Percentiles rank a stretch among this genome's conserved stretches.
phyloP scores from a whole-genome alignment of 2,329 filamentous ascomycete species.

The Graphilbum sp. region DNA sequence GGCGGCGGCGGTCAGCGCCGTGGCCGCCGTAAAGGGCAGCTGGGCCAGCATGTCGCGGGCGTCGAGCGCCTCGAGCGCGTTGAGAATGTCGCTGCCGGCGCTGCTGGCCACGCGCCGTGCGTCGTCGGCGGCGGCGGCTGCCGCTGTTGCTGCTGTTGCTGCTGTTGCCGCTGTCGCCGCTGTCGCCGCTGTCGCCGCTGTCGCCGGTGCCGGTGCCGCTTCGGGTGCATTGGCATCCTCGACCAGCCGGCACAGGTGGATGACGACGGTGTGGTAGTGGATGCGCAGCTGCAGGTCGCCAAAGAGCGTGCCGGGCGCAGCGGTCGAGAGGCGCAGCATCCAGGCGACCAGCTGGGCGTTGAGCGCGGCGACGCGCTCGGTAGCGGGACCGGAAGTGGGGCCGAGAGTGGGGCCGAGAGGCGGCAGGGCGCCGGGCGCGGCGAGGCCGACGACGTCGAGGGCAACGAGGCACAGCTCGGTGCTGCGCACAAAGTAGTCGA shows the following conservation, averaged over 20 bases:
- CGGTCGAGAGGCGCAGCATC: slow-evolving; percentile 1
- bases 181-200: slow-evolving; percentile 2
- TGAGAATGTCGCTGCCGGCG: no score
- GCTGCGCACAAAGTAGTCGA: not conserved
- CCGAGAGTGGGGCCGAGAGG: no score
- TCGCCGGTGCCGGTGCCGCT: not conserved
- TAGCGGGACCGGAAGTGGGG: no score
- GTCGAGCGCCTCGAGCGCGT: slow-evolving; percentile 2
- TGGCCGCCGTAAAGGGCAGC: slow-evolving; percentile 3
- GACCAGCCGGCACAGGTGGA: slow-evolving; percentile 3
- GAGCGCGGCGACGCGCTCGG: slow-evolving; percentile 1
- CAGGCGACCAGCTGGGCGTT: slow-evolving; percentile 3
- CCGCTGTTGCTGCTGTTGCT: no score
- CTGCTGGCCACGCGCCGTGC: no score
- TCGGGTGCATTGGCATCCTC: no score
- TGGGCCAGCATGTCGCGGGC: slow-evolving; percentile 1
- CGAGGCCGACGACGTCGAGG: not conserved
- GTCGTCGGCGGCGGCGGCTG: not conserved
- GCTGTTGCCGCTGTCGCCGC: no score
- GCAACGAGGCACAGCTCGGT: slow-evolving; percentile 3
- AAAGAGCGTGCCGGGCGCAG: not conserved
- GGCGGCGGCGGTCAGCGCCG: slow-evolving; percentile 3
- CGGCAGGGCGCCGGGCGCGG: slow-evolving; percentile 2
- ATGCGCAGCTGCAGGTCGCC: slow-evolving; percentile 2
- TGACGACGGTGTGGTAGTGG: slow-evolving; percentile 5